Base-by-base conservation (phyloP, 768 basidiomycete species). In the Nidularia pulvinata region DNA sequence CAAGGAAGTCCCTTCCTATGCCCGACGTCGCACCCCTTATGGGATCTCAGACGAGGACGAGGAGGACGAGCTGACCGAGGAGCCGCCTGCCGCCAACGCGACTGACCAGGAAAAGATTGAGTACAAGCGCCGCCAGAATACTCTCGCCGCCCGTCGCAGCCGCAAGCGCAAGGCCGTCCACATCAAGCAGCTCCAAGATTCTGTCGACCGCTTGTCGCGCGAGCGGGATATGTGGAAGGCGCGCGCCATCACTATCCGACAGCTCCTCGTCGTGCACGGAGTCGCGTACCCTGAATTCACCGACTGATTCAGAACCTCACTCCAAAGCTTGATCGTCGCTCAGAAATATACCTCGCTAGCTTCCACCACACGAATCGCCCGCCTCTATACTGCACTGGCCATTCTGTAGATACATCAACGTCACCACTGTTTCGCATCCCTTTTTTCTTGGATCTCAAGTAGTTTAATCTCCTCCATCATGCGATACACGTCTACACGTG, bases 41-140 rank as follows among this genome's bases (percentile, higher is more conserved):
- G 75, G 14, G 59, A 50, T 66, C 4, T 73, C 79, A 0, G 72
- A 72, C 7, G 80, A 80, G 0, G 83, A 72, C 6, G 83, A 85
- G 56, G 85, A 88, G 25, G 77, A 80, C 45, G 74, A 77, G 50
- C 70, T 76, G 22, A 70, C 67, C 16, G 76, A 78, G 11, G 72
- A 76, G 35, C 65, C 73, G 19, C 67, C 65, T 2, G 66, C 68
- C 11, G 62, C 69, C 10, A 75, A 81, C 10, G 73, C 79, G 0
- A 69, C 78, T 2, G 77, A 80, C 60, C 72, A 83, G 61, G 83
- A 88, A 63, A 85, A 86, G 59, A 89, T 90, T 57, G 87, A 85
- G 60, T 80, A 79, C 43, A 94, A 93, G 75, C 83, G 93, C 33
- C 79, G 86, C 7, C 85, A 87, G 70, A 96, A 96, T 60, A 94